A percentile compares a stretch with the other conserved stretches of the same genome.
phyloP scores from a whole-genome alignment of 805 yeast genomes.

The Komagataella mondaviorum region DNA sequence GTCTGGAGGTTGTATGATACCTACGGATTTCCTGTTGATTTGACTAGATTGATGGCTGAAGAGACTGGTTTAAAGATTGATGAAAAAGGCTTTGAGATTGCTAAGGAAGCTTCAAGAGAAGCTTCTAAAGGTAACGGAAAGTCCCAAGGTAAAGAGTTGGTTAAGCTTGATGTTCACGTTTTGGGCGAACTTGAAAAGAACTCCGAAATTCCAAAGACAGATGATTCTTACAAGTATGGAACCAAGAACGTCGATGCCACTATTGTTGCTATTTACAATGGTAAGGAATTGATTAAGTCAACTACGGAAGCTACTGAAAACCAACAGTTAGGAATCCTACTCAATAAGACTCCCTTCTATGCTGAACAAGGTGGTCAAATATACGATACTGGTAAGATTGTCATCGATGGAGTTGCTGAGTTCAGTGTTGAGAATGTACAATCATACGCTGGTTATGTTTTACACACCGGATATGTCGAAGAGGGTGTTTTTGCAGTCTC shows the following conservation, averaged over 20 bases:
- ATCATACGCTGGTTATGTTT: conserved; percentile 83
- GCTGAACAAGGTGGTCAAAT: conserved; percentile 99
- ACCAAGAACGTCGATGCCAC: conserved; percentile 54
- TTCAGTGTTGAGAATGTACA: conserved; percentile 89
- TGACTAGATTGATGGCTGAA: conserved; percentile 97
- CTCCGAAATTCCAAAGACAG: conserved; percentile 58
- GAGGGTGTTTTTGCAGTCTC: conserved; percentile 66
- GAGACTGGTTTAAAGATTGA: conserved; percentile 91
- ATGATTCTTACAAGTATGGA: conserved; percentile 72
- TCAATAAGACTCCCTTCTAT: conserved; percentile 88
- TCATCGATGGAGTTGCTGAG: conserved; percentile 77
- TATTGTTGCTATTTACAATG: conserved; percentile 60
- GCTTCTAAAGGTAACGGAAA: conserved; percentile 86
- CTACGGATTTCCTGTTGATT: conserved; percentile 97
- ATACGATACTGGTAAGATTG: conserved; percentile 85
- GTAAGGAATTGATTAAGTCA: conserved; percentile 42
- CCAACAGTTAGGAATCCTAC: conserved; percentile 62
- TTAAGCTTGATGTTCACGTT: conserved; percentile 88
- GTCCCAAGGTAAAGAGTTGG: conserved; percentile 38
- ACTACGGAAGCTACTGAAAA: conserved; percentile 17
- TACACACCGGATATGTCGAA: conserved; percentile 78
- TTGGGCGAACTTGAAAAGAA: conserved; percentile 55
- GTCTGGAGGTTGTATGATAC: conserved; percentile 99
- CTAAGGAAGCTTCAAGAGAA: conserved; percentile 79
- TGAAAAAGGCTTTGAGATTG: conserved; percentile 83